Conservation (phyloP, 148 eudicot genomes). For the Amaranthus palmeri region DNA sequence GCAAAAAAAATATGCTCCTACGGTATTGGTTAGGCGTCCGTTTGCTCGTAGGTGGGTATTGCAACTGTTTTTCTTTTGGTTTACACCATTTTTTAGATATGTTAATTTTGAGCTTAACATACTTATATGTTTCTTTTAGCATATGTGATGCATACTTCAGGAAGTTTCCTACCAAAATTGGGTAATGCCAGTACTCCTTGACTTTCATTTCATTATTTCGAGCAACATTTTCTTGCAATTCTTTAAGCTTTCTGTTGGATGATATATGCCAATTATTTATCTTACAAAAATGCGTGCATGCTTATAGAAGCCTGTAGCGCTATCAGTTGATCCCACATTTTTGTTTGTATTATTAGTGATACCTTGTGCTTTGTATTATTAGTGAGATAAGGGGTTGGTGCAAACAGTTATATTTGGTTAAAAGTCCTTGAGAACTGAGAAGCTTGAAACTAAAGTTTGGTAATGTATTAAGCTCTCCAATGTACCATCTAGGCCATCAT, state of each 20-base stretch:
- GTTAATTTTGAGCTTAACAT: neutral
- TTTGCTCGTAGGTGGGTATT: conserved; percentile 67
- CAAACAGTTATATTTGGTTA: too few species aligned
- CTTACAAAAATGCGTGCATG: neutral
- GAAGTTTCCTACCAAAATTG: conserved; percentile 71
- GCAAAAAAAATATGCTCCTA: conserved; percentile 97
- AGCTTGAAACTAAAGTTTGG: too few species aligned
- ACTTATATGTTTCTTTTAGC: conserved; percentile 38
- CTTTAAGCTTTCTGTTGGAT: neutral
- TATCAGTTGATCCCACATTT: neutral
- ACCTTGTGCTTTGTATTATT: too few species aligned
- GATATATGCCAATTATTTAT: neutral
- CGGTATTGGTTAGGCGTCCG: conserved; percentile 84
- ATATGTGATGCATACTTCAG: conserved; percentile 88
- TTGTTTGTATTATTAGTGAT: neutral
- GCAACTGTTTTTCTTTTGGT: neutral
- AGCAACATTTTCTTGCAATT: neutral
- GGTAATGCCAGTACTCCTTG: conserved; percentile 40
- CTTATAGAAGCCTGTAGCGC: neutral
- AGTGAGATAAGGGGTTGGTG: too few species aligned
- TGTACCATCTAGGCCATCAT: too few species aligned
- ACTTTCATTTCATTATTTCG: neutral
- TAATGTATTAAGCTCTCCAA: too few species aligned
- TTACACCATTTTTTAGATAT: neutral
- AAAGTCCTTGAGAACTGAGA: too few species aligned